These are phyloP conservation scores for Pontederia paniculata DNA, from an alignment of 176 grass and related monocot genomes.

Conservation along the genomic window DNA sequence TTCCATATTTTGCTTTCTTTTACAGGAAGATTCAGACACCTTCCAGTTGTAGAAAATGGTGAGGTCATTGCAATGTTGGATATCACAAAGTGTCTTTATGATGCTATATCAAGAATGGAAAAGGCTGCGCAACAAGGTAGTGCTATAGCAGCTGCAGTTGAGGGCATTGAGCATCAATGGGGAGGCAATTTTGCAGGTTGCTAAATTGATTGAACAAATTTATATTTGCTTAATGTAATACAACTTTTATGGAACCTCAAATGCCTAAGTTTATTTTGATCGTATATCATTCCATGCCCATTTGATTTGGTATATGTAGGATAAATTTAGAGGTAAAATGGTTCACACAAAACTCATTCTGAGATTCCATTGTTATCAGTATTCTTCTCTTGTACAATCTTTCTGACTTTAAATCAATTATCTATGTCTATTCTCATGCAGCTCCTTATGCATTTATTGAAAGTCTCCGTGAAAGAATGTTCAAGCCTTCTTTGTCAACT, in stretches of 20 bases:
- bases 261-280: no score
- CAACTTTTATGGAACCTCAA: no score
- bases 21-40: slow-evolving; percentile 98
- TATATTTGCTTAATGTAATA: background rate
- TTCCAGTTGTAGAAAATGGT: slow-evolving; percentile 95
- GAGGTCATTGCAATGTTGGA: slow-evolving; percentile 99
- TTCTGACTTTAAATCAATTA: background rate
- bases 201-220: background rate
- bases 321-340: no score
- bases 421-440: slow-evolving; percentile 25
- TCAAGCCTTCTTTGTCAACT: slow-evolving; percentile 85
- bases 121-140: slow-evolving; percentile 94
- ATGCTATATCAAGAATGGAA: slow-evolving; percentile 91
- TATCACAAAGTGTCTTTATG: slow-evolving; percentile 96
- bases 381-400: no score
- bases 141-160: slow-evolving; percentile 90
- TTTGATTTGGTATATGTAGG: no score
- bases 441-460: slow-evolving; percentile 80
- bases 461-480: slow-evolving; percentile 87
- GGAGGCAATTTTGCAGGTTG: slow-evolving; percentile 78
- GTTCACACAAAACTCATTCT: no score
- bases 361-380: no score
- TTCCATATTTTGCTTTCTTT: slow-evolving; percentile 27
- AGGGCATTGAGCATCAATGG: slow-evolving; percentile 82
- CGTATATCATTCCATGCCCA: no score